Evolutionary conservation across 2,329 filamentous ascomycete genomes (phyloP), one percentile per base, ranked within the genome.

Genomic region (Hypoxylon sp.): DNA sequence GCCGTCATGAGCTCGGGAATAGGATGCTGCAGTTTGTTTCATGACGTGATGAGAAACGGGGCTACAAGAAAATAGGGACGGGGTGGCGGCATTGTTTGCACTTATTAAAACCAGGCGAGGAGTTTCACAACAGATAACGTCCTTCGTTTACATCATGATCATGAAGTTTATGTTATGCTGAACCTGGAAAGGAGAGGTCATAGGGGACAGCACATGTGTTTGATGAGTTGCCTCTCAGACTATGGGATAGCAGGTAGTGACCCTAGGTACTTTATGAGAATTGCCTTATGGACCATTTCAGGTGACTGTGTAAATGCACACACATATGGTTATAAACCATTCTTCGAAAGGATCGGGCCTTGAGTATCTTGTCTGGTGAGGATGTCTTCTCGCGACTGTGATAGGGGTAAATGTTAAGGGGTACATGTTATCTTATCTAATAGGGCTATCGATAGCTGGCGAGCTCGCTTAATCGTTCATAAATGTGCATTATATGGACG

Each of bases 391-490:
- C n/a, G n/a, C n/a, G n/a, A n/a, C n/a, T n/a, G n/a, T n/a, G n/a
- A n/a, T n/a, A n/a, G n/a, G 18, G 13, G 31, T 15, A n/a, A 41
- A 40, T 49, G 13, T 21, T 4, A 15, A 7, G 31, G 31, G n/a
- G n/a, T 20, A 11, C 27, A 52, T n/a, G n/a, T 13, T 43, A 27
- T 18, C 21, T 56, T 51, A 48, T 27, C 42, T 56, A 52, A 56
- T 47, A 29, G 1, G 9, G 2, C 2, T 62, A 62, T 62, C 59
- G 59, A 62, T 62, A 62, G 53, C 15, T 1, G 18, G 27, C 27
- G 27, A 18, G 20, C 48, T 59, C 59, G 58, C 51, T 59, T 59
- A 62, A 53, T 21, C 21, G 24, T 56, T 54, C 42, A 52, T 62
- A 55, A 48, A 24, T 31, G 24, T 47, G 27, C 33, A 29, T 51